Base-by-base conservation (phyloP, 2,329 filamentous ascomycete species). In the Pyrenochaeta sp. region DNA sequence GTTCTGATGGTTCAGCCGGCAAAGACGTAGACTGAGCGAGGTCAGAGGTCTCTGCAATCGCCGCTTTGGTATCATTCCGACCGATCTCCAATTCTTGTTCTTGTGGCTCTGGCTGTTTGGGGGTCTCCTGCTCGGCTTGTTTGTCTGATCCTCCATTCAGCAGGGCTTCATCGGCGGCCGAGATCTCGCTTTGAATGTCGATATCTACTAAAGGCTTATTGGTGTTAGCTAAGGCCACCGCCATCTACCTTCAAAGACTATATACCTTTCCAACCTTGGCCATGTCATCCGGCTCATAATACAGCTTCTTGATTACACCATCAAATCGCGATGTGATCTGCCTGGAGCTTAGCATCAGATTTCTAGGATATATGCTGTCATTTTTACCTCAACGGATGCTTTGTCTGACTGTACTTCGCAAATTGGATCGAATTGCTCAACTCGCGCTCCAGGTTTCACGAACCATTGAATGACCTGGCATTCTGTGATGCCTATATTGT, bases 391-490 rank as follows among this genome's bases (percentile, higher is more conserved):
- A 35, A 81, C 80, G 36, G 82, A 80, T 17, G 94, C 94, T 74
- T 99, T 99, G 76, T 99, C 94, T 63, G 92, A 96, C 72, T 97
- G 94, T 30, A 99, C 95, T 76, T 99, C 94, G 75, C 94, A 99
- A 32, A 99, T 81, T 48, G 93, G 94, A 60, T 95, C 94, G 81
- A 96, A 99, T 77, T 99, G 93, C 76, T 99, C 92, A 61, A 99
- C 92, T 44, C 89, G 86, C 23, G 94, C 94, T 45, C 92, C 93
- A 35, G 95, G 91, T 74, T 96, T 88, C 56, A 99, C 93, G 71
- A 97, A 99, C 94, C 94, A 99, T 77, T 99, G 94, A 64, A 97
- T 97, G 65, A 99, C 90, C 74, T 99, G 94, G 67, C 94, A 96
- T 76, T 99, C 94, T 68, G 94, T 92, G 65, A 97, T 99, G 41